phyloP scores from a whole-genome alignment of 352 stramenopile species.

The Phytophthora sojae region DNA sequence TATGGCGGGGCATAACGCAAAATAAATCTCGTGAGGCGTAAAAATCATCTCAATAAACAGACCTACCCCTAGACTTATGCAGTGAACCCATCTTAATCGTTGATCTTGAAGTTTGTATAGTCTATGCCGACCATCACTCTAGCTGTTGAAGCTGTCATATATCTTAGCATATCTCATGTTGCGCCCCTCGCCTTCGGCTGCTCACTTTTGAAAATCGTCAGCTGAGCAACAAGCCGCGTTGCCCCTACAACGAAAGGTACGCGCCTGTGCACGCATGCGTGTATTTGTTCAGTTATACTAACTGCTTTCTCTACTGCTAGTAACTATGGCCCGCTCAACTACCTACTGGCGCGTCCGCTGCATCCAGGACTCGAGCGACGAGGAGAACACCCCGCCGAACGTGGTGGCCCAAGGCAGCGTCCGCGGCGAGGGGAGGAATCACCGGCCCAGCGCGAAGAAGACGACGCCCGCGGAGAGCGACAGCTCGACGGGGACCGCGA shows the following conservation, averaged over 20 bases:
- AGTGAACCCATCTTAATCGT: too few species aligned
- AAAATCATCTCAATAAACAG: too few species aligned
- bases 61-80: too few species aligned
- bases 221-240: background rate
- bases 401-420: background rate
- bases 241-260: background rate
- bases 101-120: too few species aligned
- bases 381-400: background rate
- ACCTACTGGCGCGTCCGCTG: background rate
- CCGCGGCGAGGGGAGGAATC: background rate
- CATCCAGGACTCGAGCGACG: background rate
- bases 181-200: background rate
- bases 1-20: too few species aligned
- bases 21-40: too few species aligned
- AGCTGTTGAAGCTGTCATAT: background rate
- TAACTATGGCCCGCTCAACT: background rate
- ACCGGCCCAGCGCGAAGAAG: background rate
- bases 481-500: background rate
- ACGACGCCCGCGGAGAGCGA: background rate
- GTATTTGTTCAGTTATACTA: background rate
- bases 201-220: background rate
- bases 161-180: background rate
- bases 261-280: background rate
- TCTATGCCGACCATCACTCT: slow-evolving; percentile 1
- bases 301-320: background rate